A percentile compares a stretch with the other conserved stretches of the same genome.
Conservation (phyloP, 331 rosid species). For the Dryas integrifolia region DNA sequence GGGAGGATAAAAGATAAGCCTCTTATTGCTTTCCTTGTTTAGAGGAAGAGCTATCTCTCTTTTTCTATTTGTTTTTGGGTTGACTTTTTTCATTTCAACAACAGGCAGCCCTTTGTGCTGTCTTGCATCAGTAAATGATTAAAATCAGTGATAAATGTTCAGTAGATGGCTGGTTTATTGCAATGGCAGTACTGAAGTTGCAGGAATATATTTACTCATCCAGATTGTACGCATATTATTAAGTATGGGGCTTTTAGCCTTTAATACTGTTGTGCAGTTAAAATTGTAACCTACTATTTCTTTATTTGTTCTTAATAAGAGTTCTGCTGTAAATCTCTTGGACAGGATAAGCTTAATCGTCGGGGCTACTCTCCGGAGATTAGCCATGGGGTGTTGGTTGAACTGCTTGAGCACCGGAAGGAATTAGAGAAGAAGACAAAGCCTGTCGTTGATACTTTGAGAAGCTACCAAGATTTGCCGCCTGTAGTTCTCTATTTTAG, state of each 20-base stretch:
- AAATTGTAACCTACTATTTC: not conserved
- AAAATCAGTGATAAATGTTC: not conserved
- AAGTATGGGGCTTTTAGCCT: too few species aligned
- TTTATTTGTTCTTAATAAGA: not conserved
- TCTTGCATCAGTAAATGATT: not conserved
- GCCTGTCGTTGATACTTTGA: slow-evolving; percentile 85
- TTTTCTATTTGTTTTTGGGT: too few species aligned
- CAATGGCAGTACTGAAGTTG: not conserved
- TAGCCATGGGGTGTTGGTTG: slow-evolving; percentile 80
- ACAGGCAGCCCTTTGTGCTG: not conserved
- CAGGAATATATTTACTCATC: not conserved
- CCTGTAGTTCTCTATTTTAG: slow-evolving; percentile 50
- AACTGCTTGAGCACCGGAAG: slow-evolving; percentile 80
- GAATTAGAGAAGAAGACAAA: slow-evolving; percentile 90
- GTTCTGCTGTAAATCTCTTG: slow-evolving; percentile 10
- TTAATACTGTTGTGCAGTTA: not conserved
- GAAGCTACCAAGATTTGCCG: slow-evolving; percentile 98
- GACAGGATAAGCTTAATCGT: slow-evolving; percentile 78
- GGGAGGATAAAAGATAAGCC: too few species aligned
- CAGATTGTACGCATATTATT: not conserved
- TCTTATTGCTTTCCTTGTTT: too few species aligned
- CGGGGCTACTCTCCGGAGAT: slow-evolving; percentile 82
- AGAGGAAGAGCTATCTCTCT: too few species aligned
- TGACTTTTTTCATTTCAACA: too few species aligned
- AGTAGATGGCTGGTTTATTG: not conserved